Evolutionary conservation across 2,329 filamentous ascomycete species (phyloP).

Genomic region (Coniochaeta hoffmannii): DNA sequence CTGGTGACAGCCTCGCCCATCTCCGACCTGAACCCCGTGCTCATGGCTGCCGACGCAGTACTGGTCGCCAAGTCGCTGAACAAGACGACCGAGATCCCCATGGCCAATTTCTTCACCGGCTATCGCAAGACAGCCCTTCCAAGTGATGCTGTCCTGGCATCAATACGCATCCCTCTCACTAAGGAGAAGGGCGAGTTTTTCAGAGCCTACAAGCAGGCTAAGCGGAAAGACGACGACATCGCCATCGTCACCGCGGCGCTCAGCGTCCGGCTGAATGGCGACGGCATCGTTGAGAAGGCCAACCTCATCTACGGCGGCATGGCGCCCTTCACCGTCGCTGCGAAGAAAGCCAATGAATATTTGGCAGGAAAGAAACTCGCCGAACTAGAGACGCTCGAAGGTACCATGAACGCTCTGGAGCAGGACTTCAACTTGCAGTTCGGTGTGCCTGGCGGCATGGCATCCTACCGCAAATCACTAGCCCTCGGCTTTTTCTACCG

Average conservation of each 20-base stretch:
- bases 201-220: constrained; percentile 89
- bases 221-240: constrained; percentile 96
- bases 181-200: constrained; percentile 73
- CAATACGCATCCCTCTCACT: constrained; percentile 76
- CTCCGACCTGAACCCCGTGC: constrained; percentile 89
- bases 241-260: constrained; percentile 91
- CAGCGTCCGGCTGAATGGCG: constrained; percentile 62
- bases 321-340: constrained; percentile 85
- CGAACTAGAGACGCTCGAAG: constrained; percentile 77
- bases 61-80: constrained; percentile 71
- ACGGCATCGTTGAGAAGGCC: constrained; percentile 62
- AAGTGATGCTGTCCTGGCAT: constrained; percentile 74
- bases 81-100: constrained; percentile 76
- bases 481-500: constrained; percentile 94
- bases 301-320: constrained; percentile 91
- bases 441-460: constrained; percentile 94
- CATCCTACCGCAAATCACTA: constrained; percentile 85
- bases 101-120: constrained; percentile 86
- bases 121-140: constrained; percentile 81
- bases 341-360: constrained; percentile 68
- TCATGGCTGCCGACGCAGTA: constrained; percentile 78
- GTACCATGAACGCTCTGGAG: constrained; percentile 82
- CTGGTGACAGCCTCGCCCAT: constrained; percentile 92
- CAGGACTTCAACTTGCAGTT: constrained; percentile 84
- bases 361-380: constrained; percentile 73